Evolutionary conservation across 768 basidiomycete genomes (phyloP).

Genomic region (Macrolepiota dolichaula): DNA sequence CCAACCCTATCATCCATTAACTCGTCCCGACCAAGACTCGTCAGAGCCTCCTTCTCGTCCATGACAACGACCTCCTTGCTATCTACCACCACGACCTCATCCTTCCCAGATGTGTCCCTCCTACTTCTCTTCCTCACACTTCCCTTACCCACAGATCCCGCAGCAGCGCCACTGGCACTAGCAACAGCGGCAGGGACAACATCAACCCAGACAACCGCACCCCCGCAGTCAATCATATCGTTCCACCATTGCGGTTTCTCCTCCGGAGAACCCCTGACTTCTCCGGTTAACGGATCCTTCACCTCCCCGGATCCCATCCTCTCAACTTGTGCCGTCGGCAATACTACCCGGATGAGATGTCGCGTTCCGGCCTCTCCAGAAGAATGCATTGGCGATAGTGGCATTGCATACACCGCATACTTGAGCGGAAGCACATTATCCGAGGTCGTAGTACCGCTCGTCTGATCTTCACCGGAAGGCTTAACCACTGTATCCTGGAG

Average conservation of each 20-base stretch:
- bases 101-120: conserved; percentile 17
- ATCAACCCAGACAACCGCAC: conserved; percentile 50
- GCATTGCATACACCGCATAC: conserved; percentile 69
- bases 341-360: conserved; percentile 71
- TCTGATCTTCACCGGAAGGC: conserved; percentile 10
- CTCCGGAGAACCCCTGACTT: conserved; percentile 52
- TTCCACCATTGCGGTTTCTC: conserved; percentile 72
- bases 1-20: conserved; percentile 67
- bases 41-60: conserved; percentile 75
- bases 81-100: conserved; percentile 33
- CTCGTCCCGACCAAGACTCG: conserved; percentile 70
- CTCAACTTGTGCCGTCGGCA: conserved; percentile 83
- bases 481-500: conserved; percentile 14
- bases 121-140: conserved; percentile 24
- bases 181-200: conserved; percentile 40
- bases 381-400: conserved; percentile 79
- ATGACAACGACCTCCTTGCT: conserved; percentile 56
- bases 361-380: conserved; percentile 57
- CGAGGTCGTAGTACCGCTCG: conserved; percentile 19
- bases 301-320: conserved; percentile 67
- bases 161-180: neutral
- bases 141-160: conserved; percentile 12
- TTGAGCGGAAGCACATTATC: conserved; percentile 45
- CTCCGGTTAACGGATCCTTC: conserved; percentile 77
- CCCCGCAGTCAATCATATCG: conserved; percentile 28